These are phyloP conservation scores for Gnetum montanum DNA, from an alignment of 75 land plant species.

Conservation along the genomic window DNA sequence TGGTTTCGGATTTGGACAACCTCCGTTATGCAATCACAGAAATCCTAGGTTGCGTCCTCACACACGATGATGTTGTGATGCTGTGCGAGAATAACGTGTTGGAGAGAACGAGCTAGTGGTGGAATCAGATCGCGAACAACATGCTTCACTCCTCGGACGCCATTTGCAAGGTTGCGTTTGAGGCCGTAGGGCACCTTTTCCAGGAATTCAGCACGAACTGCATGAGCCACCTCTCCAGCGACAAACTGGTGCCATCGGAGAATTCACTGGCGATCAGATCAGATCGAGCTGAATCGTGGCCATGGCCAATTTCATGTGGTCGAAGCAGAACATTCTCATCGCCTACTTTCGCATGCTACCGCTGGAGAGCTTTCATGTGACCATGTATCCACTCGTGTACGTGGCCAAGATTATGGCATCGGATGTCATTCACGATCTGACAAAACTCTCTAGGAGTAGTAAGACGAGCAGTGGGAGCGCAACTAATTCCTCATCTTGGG, in stretches of 20 bases:
- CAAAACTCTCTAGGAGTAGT: slow-evolving; percentile 40
- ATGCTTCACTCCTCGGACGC: slow-evolving; percentile 76
- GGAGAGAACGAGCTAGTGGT: slow-evolving; percentile 73
- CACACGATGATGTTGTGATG: slow-evolving; percentile 87
- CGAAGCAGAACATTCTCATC: slow-evolving; percentile 65
- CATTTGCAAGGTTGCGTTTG: slow-evolving; percentile 79
- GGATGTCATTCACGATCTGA: slow-evolving; percentile 60
- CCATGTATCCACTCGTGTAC: slow-evolving; percentile 80
- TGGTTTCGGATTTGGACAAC: slow-evolving; percentile 48
- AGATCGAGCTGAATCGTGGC: slow-evolving; percentile 79
- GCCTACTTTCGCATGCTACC: slow-evolving; percentile 71
- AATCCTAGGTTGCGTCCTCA: slow-evolving; percentile 78
- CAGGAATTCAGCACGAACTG: slow-evolving; percentile 82
- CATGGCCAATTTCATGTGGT: slow-evolving; percentile 80
- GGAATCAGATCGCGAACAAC: slow-evolving; percentile 66
- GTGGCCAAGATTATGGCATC: slow-evolving; percentile 85
- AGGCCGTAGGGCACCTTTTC: slow-evolving; percentile 78
- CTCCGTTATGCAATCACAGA: slow-evolving; percentile 74
- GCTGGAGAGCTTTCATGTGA: slow-evolving; percentile 67
- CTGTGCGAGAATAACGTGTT: slow-evolving; percentile 69
- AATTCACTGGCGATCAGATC: slow-evolving; percentile 89
- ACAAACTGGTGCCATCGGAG: slow-evolving; percentile 82
- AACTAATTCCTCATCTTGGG: slow-evolving; percentile 15
- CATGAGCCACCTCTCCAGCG: slow-evolving; percentile 93
- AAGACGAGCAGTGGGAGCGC: slow-evolving; percentile 17